phyloP scores from a whole-genome alignment of 768 basidiomycete genomes.

The Lactifluus rugatus region DNA sequence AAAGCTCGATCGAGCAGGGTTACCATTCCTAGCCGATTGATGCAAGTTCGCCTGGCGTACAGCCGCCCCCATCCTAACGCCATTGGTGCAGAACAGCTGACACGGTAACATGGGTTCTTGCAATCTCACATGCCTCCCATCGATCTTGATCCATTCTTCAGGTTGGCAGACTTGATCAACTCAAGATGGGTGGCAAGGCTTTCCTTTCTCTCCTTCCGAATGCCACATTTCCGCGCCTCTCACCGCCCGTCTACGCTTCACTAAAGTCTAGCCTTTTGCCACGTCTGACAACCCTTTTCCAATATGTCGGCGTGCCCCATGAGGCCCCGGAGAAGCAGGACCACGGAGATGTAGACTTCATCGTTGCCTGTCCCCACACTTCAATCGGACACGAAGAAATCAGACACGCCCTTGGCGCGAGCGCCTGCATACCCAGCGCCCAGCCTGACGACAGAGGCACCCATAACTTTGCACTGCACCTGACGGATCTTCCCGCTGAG shows the following conservation, averaged over 20 bases:
- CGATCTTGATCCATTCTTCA: background rate
- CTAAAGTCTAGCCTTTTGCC: conserved; percentile 39
- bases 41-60: too few relatives aligned
- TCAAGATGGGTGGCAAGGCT: conserved; percentile 60
- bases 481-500: conserved; percentile 24
- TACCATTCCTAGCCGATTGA: background rate
- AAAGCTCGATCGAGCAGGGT: too few relatives aligned
- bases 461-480: conserved; percentile 52
- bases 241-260: conserved; percentile 40
- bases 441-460: conserved; percentile 44
- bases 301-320: conserved; percentile 41
- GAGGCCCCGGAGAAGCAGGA: conserved; percentile 59
- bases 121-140: background rate
- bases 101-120: background rate
- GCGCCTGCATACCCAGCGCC: conserved; percentile 29
- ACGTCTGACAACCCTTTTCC: conserved; percentile 38
- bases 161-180: background rate
- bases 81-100: background rate
- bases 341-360: conserved; percentile 62
- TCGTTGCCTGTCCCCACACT: conserved; percentile 40
- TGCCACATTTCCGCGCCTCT: conserved; percentile 50
- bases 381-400: conserved; percentile 19
- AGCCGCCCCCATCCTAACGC: background rate
- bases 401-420: conserved; percentile 37
- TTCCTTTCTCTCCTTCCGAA: conserved; percentile 39